Evolutionary conservation across 1,284 basidiomycete genomes (phyloP), one percentile per base, ranked within the genome.

Genomic region (Coriolopsis trogii): DNA sequence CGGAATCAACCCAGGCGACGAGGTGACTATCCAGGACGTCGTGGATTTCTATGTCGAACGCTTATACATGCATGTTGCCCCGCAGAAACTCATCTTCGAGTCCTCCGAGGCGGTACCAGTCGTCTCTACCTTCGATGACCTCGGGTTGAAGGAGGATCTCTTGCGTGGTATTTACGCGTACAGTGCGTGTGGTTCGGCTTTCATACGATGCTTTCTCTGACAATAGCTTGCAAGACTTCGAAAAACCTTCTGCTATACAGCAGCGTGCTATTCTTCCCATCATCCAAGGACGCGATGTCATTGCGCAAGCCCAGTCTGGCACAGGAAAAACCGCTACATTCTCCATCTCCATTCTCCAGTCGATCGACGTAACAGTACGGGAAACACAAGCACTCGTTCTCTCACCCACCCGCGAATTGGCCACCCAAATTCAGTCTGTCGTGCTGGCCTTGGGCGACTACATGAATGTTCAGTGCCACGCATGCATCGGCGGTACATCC

Each of bases 311-410:
- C 16, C 97, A 99, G 74, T 98, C 96, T 23, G 97, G 97, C 68
- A 99, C 97, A 23, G 97, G 97, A 81, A 99, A 99, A 89, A 99
- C 97, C 3, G 97, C 97, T 6, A 99, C 97, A 4, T 99, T 95
- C 73, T 93, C 92, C 60, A 95, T 96, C 66, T 90, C 93, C 61
- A 91, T 93, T 67, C 85, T 96, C 41, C 93, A 96, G 67, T 92
- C 94, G 54, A 98, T 99, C 82, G 97, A 99, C 72, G 88, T 95
- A 33, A 90, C 90, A 36, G 83, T 98, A 44, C 87, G 95, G 52
- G 96, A 98, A 73, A 97, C 95, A 1, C 97, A 99, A 71, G 97
- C 94, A 0, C 88, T 99, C 42, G 89, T 99, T 38, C 85, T 99
- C 36, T 96, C 94, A 20, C 91, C 95, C 2, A 98, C 95, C 8